Percentiles rank a stretch among this genome's conserved stretches.
phyloP scores from a whole-genome alignment of 1,284 basidiomycete genomes.

The Rhodofomes roseus region DNA sequence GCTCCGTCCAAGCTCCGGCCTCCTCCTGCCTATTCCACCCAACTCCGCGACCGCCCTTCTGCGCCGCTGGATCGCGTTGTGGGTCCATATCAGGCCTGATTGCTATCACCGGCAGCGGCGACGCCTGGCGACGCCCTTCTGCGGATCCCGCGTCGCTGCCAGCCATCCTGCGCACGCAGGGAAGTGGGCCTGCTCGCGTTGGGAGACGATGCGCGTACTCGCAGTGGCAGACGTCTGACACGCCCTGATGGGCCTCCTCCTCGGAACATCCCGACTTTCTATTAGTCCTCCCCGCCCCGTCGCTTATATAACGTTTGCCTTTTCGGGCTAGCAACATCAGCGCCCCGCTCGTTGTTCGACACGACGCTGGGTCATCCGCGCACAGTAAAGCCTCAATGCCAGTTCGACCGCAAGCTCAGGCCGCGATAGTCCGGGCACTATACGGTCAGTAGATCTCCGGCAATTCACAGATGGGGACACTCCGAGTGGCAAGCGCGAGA shows the following conservation, averaged over 20 bases:
- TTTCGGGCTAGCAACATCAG: neutral
- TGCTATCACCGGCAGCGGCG: slow-evolving; percentile 1
- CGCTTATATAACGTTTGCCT: neutral
- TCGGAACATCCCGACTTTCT: neutral
- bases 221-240: neutral
- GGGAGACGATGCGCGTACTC: neutral
- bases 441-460: neutral
- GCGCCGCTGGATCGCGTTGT: neutral
- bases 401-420: neutral
- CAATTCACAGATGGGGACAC: neutral
- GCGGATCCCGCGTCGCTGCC: slow-evolving; percentile 1
- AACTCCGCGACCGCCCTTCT: slow-evolving; percentile 3
- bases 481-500: neutral
- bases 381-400: neutral
- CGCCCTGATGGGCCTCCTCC: neutral
- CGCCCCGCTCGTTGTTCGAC: neutral
- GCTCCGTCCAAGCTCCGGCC: neutral
- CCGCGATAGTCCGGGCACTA: neutral
- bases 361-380: neutral
- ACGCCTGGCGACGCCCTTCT: neutral
- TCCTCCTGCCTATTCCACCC: slow-evolving; percentile 2
- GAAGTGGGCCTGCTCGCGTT: neutral
- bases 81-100: slow-evolving; percentile 2
- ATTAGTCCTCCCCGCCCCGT: neutral
- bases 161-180: neutral